Evolutionary conservation across 2,329 filamentous ascomycete species (phyloP).

Genomic region (Davidsoniella australis): DNA sequence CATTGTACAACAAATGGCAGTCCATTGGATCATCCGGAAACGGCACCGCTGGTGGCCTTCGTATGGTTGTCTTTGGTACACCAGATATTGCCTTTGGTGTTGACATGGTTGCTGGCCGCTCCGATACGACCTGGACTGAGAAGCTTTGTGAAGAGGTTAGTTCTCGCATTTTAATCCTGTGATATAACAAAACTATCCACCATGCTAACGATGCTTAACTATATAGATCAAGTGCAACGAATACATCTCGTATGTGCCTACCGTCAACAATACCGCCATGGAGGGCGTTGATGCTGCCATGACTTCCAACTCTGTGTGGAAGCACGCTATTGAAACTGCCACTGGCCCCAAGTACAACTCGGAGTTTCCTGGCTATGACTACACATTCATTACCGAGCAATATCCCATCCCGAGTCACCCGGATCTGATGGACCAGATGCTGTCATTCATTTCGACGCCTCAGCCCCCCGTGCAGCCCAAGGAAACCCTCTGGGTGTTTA

Average conservation of each 20-base stretch:
- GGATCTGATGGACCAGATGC: slow-evolving; percentile 29
- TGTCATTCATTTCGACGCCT: slow-evolving; percentile 27
- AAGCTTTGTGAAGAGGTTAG: slow-evolving; percentile 30
- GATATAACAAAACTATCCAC: not conserved
- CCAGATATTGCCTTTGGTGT: slow-evolving; percentile 25
- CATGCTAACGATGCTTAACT: not conserved
- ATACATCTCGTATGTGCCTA: slow-evolving; percentile 29
- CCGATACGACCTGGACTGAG: slow-evolving; percentile 27
- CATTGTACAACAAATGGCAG: slow-evolving; percentile 15
- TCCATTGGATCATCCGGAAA: slow-evolving; percentile 15
- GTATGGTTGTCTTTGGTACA: slow-evolving; percentile 34
- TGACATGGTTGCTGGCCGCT: slow-evolving; percentile 22
- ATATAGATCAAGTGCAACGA: slow-evolving; percentile 28
- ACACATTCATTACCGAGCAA: slow-evolving; percentile 25
- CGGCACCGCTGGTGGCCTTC: slow-evolving; percentile 21
- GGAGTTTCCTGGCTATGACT: slow-evolving; percentile 24
- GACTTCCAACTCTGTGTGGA: slow-evolving; percentile 34
- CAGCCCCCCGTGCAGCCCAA: slow-evolving; percentile 20
- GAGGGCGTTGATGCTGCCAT: slow-evolving; percentile 23
- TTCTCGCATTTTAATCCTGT: not conserved
- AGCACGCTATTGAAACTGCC: slow-evolving; percentile 22
- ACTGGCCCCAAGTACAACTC: slow-evolving; percentile 19
- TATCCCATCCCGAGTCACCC: slow-evolving; percentile 25
- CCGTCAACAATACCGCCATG: slow-evolving; percentile 21
- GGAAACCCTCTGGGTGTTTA: slow-evolving; percentile 37